These are phyloP conservation scores for Kwoniella mangroviensis DNA, from an alignment of 768 basidiomycete species.

Conservation along the genomic window DNA sequence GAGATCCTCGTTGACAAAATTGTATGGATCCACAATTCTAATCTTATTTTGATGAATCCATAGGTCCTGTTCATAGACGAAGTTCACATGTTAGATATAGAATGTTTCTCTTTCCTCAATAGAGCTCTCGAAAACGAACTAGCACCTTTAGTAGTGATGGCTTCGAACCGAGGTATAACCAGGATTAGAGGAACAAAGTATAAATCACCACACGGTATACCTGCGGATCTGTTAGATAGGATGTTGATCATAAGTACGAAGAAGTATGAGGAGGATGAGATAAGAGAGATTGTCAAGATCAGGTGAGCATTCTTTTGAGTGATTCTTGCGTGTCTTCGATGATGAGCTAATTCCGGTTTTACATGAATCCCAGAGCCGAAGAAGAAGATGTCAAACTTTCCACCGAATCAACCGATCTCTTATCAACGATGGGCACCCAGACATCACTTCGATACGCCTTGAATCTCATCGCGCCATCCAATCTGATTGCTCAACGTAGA, in stretches of 20 bases:
- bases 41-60: background rate
- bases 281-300: slow-evolving; percentile 89
- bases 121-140: slow-evolving; percentile 92
- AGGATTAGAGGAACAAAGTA: slow-evolving; percentile 94
- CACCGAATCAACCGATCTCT: slow-evolving; percentile 71
- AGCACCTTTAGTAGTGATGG: slow-evolving; percentile 96
- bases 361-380: slow-evolving; percentile 67
- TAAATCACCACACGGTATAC: slow-evolving; percentile 91
- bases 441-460: slow-evolving; percentile 93
- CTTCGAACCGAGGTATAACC: slow-evolving; percentile 92
- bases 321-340: background rate
- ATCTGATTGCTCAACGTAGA: slow-evolving; percentile 80
- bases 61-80: slow-evolving; percentile 98
- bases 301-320: slow-evolving; percentile 63
- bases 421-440: slow-evolving; percentile 84
- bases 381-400: slow-evolving; percentile 92
- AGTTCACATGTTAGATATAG: slow-evolving; percentile 99
- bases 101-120: slow-evolving; percentile 98
- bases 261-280: slow-evolving; percentile 79
- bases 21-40: background rate
- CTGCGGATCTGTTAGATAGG: slow-evolving; percentile 90
- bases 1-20: background rate
- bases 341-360: background rate
- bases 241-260: slow-evolving; percentile 94
- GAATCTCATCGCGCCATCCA: slow-evolving; percentile 91